Base-by-base conservation (phyloP, 371 early-diverging fungal species). In the Mucor racemosus region DNA sequence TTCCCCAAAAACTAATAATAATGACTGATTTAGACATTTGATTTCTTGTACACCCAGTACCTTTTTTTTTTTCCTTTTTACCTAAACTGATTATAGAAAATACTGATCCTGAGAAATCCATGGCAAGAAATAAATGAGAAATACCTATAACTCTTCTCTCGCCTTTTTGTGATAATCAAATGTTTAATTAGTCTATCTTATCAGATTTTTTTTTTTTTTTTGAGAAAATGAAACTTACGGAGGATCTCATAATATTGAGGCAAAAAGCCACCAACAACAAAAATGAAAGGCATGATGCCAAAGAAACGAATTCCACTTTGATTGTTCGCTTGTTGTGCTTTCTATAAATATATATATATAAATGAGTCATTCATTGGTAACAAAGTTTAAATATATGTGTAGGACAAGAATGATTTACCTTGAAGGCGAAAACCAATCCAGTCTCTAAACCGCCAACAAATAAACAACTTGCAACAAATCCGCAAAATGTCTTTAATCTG, bases 231-330 rank as follows among this genome's bases (percentile, higher is more conserved):
- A 7, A 40, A 64, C 60, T 71, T 72, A 73, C 76, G 60, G 62
- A 72, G 78, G n/a, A 87, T 84, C 31, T 82, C 77, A 40, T 62
- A 67, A 35, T 78, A 86, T 58, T 87, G 86, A 1, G 85, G 85
- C 15, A 80, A n/a, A 62, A 84, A 84, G 26, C 87, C 87, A 10
- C 78, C 33, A 10, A 71, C 38, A 5, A 83, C 71, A 36, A 81
- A 62, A 4, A 84, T 65, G n/a, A 75, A 74, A 0, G 86, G 81
- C n/a, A 87, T 41, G 13, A 82, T 73, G 9, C 85, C 85, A 15
- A 80, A 71, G 5, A 82, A 71, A 13, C 63, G 66, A n/a, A 75
- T 56, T 10, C 74, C 79, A 61, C 72, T 66, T n/a, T 74, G 50
- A 17, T 75, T 62, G 10, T 55, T 40, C 13, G 41, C 57, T 42